A percentile compares a stretch with the other conserved stretches of the same genome.
phyloP scores from a whole-genome alignment of 2,329 filamentous ascomycete species.

The Pseudogymnoascus sp. region DNA sequence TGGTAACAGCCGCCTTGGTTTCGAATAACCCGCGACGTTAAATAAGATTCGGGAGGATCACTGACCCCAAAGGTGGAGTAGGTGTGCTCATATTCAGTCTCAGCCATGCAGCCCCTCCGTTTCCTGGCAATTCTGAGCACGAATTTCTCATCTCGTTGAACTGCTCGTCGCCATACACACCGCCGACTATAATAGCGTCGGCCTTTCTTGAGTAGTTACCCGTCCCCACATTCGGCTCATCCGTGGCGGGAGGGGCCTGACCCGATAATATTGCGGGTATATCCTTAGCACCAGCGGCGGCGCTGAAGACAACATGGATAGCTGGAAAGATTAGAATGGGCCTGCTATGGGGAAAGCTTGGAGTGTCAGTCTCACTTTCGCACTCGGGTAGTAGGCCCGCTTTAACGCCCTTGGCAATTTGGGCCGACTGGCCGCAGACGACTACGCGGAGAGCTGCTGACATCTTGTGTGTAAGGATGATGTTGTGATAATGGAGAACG shows the following conservation, averaged over 20 bases:
- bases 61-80: conserved; percentile 16
- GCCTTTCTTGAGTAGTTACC: conserved; percentile 11
- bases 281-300: conserved; percentile 1
- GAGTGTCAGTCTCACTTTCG: conserved; percentile 11
- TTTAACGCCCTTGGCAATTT: conserved; percentile 13
- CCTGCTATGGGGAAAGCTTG: background rate
- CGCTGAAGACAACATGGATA: conserved; percentile 15
- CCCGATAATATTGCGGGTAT: conserved; percentile 13
- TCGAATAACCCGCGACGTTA: background rate
- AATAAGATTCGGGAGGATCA: background rate
- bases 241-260: background rate
- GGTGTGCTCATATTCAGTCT: conserved; percentile 17
- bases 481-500: background rate
- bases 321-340: background rate
- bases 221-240: conserved; percentile 11
- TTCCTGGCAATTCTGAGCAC: conserved; percentile 11
- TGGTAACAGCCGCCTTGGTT: background rate
- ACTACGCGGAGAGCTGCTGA: background rate
- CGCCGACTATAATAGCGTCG: conserved; percentile 12
- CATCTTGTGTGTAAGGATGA: background rate
- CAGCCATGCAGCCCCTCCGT: conserved; percentile 18
- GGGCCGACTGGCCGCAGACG: background rate
- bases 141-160: conserved; percentile 16
- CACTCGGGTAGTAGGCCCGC: conserved; percentile 14
- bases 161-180: conserved; percentile 15